Evolutionary conservation across 345 rosid genomes (phyloP).

Genomic region (Acer saccharum): DNA sequence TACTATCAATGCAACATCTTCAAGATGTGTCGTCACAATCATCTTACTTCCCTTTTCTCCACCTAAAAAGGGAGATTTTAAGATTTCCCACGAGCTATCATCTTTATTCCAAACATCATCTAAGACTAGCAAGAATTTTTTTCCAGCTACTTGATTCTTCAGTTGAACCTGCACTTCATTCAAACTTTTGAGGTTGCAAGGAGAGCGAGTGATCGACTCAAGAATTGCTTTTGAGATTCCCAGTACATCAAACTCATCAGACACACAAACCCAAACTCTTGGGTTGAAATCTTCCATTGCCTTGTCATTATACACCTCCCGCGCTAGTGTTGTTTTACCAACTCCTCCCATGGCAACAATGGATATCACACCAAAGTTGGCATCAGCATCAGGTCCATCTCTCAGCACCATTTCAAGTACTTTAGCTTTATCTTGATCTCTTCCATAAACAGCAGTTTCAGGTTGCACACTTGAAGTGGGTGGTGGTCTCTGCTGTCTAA

Average conservation of each 20-base stretch:
- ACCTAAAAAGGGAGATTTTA: neutral
- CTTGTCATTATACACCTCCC: neutral
- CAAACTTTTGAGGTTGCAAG: neutral
- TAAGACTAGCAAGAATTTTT: neutral
- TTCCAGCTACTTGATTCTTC: neutral
- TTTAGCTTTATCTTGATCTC: neutral
- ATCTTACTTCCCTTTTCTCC: neutral
- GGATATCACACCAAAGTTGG: neutral
- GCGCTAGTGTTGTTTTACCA: neutral
- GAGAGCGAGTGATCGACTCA: neutral
- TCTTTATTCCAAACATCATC: neutral
- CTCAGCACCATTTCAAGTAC: neutral
- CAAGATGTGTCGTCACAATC: neutral
- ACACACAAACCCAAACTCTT: neutral
- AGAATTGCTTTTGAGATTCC: neutral
- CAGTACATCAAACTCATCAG: neutral
- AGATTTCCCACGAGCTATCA: neutral
- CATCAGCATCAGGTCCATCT: neutral
- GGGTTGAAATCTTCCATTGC: neutral
- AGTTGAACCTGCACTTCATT: neutral
- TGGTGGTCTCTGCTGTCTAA: neutral
- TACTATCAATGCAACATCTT: neutral
- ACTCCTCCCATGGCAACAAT: neutral
- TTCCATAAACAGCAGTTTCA: constrained; percentile 4
- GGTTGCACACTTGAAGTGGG: neutral